Percentiles rank a stretch among this genome's conserved stretches.
phyloP scores from a whole-genome alignment of 176 grass and related monocot genomes.

The Cenchrus purpureus region DNA sequence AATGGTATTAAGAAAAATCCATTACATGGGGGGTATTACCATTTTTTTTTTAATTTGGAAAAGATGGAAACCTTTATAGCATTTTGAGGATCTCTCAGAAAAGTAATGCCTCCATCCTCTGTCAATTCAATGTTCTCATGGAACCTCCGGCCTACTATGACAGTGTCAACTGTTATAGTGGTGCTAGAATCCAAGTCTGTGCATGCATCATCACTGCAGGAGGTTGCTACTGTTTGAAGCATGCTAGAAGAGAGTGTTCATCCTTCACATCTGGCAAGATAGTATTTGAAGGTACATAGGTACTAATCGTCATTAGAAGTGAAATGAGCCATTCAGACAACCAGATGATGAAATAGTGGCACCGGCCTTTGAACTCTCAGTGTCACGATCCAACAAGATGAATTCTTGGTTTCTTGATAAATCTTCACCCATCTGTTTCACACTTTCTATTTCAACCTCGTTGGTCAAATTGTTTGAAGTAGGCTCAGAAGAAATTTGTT shows the following conservation, averaged over 20 bases:
- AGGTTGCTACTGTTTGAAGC: constrained; percentile 22
- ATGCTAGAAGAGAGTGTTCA: constrained; percentile 12
- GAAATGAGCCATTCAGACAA: constrained; percentile 31
- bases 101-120: constrained; percentile 52
- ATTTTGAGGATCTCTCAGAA: constrained; percentile 76
- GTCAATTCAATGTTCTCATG: constrained; percentile 62
- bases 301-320: constrained; percentile 29
- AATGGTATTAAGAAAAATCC: constrained; percentile 37
- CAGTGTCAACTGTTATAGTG: constrained; percentile 55
- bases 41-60: constrained; percentile 12
- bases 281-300: constrained; percentile 5
- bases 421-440: constrained; percentile 7
- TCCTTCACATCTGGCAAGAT: neutral
- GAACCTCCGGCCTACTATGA: constrained; percentile 83
- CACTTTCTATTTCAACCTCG: neutral
- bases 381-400: neutral
- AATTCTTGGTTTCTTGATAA: constrained; percentile 14
- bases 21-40: constrained; percentile 16
- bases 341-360: constrained; percentile 25
- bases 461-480: constrained; percentile 17
- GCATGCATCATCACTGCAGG: constrained; percentile 24
- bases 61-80: constrained; percentile 75
- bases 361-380: constrained; percentile 26
- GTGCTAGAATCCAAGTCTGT: constrained; percentile 32
- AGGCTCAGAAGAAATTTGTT: constrained; percentile 15